These are phyloP conservation scores for Zopfochytrium polystomum DNA, from an alignment of 371 early-diverging fungal genomes.

Conservation along the genomic window DNA sequence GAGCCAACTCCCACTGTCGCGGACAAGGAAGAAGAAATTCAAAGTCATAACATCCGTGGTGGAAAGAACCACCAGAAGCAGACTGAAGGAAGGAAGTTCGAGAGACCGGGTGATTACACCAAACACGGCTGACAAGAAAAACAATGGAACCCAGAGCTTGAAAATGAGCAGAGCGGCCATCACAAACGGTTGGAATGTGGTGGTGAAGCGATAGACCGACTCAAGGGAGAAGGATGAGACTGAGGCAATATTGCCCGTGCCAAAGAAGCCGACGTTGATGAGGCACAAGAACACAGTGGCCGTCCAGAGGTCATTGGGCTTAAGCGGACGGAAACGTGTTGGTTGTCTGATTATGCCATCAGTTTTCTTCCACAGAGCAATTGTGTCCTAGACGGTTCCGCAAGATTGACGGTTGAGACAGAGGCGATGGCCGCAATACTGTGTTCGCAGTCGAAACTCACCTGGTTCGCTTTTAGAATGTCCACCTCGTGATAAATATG, in stretches of 20 bases:
- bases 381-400: too few species aligned
- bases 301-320: conserved; percentile 65
- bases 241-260: conserved; percentile 92
- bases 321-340: conserved; percentile 31
- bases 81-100: conserved; percentile 74
- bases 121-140: conserved; percentile 71
- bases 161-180: conserved; percentile 82
- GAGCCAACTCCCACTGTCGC: conserved; percentile 91
- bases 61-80: conserved; percentile 78
- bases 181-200: conserved; percentile 84
- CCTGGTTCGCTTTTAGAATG: too few species aligned
- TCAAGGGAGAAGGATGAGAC: conserved; percentile 81
- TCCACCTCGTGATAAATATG: conserved; percentile 34
- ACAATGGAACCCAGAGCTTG: conserved; percentile 91
- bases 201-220: conserved; percentile 88
- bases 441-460: too few species aligned
- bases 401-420: too few species aligned
- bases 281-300: conserved; percentile 81
- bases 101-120: conserved; percentile 70
- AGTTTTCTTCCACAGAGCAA: too few species aligned
- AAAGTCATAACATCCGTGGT: conserved; percentile 91
- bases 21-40: conserved; percentile 91
- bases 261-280: conserved; percentile 91
- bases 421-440: too few species aligned
- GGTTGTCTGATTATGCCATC: too few species aligned